Conservation (phyloP, 129 eudicot genomes). For the Escallonia herrerae region DNA sequence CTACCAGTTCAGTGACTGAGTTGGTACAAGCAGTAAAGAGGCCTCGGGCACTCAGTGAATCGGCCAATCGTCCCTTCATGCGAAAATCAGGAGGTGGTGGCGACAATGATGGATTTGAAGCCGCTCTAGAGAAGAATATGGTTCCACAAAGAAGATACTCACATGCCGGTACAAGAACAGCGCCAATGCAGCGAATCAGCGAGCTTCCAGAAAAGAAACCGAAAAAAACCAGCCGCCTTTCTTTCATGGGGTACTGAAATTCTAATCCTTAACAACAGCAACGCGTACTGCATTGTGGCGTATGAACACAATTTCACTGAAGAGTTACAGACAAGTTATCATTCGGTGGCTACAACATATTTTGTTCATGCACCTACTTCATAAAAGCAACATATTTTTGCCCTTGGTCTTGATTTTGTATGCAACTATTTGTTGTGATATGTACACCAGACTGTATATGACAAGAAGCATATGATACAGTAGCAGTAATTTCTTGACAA, state of each 20-base stretch:
- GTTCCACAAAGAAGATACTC: slow-evolving; percentile 59
- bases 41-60: slow-evolving; percentile 82
- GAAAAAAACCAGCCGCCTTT: slow-evolving; percentile 47
- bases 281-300: too few species aligned
- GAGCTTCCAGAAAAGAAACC: slow-evolving; percentile 73
- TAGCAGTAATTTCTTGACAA: too few species aligned
- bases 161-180: slow-evolving; percentile 51
- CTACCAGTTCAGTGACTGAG: slow-evolving; percentile 72
- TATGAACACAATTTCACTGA: too few species aligned
- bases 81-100: slow-evolving; percentile 30
- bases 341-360: too few species aligned
- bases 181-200: slow-evolving; percentile 52
- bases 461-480: too few species aligned
- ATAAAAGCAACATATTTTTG: too few species aligned
- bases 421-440: too few species aligned
- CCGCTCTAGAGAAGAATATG: slow-evolving; percentile 36
- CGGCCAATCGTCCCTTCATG: slow-evolving; percentile 52
- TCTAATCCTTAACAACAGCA: not conserved
- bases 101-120: slow-evolving; percentile 15
- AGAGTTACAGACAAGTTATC: too few species aligned
- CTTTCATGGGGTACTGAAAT: slow-evolving; percentile 69
- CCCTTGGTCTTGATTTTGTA: too few species aligned
- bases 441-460: too few species aligned
- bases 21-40: slow-evolving; percentile 74
- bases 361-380: too few species aligned